phyloP scores from a whole-genome alignment of 257 asterid species.

The Solanum medicagineum region DNA sequence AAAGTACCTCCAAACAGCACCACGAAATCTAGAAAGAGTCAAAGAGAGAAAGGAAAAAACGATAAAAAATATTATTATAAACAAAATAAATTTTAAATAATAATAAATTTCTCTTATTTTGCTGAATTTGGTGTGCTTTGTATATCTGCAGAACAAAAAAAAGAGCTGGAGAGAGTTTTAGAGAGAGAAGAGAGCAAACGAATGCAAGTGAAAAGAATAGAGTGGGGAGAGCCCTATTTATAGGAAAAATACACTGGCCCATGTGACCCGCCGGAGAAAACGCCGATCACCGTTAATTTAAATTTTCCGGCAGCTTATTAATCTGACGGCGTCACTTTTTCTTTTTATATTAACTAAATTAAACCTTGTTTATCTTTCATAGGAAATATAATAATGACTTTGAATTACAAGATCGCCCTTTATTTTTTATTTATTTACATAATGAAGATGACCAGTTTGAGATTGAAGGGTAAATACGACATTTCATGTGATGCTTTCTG shows the following conservation, averaged over 20 bases:
- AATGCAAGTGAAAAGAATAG: not conserved
- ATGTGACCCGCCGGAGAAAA: not conserved
- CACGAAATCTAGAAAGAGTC: not conserved
- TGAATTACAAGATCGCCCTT: not conserved
- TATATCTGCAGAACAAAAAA: not conserved
- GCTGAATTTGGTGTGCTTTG: not conserved
- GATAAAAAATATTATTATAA: not conserved
- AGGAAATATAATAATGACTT: not conserved
- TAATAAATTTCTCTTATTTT: not conserved
- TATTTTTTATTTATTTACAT: not conserved
- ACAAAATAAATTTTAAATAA: not conserved
- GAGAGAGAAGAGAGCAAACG: not conserved
- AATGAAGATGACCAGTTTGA: not conserved
- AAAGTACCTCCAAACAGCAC: slow-evolving; percentile 1
- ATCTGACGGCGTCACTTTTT: not conserved
- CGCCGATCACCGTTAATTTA: not conserved
- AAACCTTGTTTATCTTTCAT: not conserved
- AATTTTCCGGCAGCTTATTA: not conserved
- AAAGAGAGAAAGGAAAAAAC: not conserved
- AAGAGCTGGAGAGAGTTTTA: not conserved
- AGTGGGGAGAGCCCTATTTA: not conserved
- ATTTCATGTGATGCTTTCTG: not conserved
- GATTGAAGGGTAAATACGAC: not conserved
- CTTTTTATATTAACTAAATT: not conserved
- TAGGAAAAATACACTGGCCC: not conserved